phyloP scores from a whole-genome alignment of 2,329 filamentous ascomycete genomes.

The Aspergillus neotritici region DNA sequence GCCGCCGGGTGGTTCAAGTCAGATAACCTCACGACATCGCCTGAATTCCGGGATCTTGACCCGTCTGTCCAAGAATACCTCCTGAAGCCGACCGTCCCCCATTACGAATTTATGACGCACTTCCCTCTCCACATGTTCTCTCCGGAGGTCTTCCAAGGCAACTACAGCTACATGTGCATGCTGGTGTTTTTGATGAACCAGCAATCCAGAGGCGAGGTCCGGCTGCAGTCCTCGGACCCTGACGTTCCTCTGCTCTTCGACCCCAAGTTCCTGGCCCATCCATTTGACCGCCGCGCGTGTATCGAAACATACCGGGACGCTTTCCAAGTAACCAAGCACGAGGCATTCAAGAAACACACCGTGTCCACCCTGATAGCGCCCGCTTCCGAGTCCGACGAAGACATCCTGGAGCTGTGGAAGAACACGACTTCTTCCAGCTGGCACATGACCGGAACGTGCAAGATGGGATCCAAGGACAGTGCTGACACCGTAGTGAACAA shows the following conservation, averaged over 20 bases:
- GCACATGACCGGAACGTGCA: constrained; percentile 54
- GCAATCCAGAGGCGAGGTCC: constrained; percentile 49
- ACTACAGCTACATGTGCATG: constrained; percentile 42
- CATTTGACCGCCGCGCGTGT: constrained; percentile 50
- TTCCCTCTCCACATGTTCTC: constrained; percentile 40
- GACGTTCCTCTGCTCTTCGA: constrained; percentile 49
- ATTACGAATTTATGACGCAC: constrained; percentile 51
- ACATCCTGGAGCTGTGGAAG: constrained; percentile 47
- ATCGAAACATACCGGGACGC: constrained; percentile 47
- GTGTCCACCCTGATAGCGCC: constrained; percentile 41
- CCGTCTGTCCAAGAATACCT: constrained; percentile 42
- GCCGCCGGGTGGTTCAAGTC: constrained; percentile 41
- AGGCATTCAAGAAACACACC: constrained; percentile 43
- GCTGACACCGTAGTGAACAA: constrained; percentile 46
- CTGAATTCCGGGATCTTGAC: constrained; percentile 50
- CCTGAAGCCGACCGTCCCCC: constrained; percentile 48
- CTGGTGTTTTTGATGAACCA: constrained; percentile 50
- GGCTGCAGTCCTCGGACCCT: constrained; percentile 50
- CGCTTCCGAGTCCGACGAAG: constrained; percentile 47
- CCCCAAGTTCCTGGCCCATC: constrained; percentile 48
- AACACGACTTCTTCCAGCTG: constrained; percentile 44
- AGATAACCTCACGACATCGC: constrained; percentile 33
- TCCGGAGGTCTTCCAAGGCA: constrained; percentile 31
- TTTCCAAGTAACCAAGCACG: constrained; percentile 39
- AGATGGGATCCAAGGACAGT: constrained; percentile 49